Base-by-base conservation (phyloP, 106 monocot genomes). In the Cymbidium sinense region DNA sequence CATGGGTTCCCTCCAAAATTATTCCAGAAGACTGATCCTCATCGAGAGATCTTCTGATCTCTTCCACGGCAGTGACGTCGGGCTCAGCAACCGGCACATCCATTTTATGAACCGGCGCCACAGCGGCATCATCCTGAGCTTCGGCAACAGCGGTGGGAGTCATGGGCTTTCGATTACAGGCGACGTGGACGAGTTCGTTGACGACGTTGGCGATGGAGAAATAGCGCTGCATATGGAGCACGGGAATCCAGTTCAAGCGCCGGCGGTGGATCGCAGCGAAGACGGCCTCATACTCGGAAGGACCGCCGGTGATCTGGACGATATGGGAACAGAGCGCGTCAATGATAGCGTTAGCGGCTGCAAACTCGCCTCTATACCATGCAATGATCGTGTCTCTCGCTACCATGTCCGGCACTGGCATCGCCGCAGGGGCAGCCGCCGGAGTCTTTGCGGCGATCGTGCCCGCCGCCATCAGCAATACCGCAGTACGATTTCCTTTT, bases 341-440 rank as follows among this genome's bases (percentile, higher is more conserved):
- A 83, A 94, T 94, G 83, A 94, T 89, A 13, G 94, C 94, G 89
- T 95, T 95, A 28, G 94, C 91, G 80, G 94, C 94, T 61, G 91
- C 91, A 74, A 91, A 95, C 85, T 91, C 94, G 29, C 89, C 86
- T 21, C 84, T 73, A 86, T 79, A 95, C 94, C 89, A 95, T 13
- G 82, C 85, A 39, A 94, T 85, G 77, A 94, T 87, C 70, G 91
- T 81, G 83, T 91, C 90, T 65, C 88, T 71, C 54, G 90, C 90
- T 34, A 77, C 55, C 81, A 84, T 79, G 67, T 88, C 91, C 52
- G 86, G 78, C 75, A 77, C 41, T 28, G 79, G 75, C 51, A 58
- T 79, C 18, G 83, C 85, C 39, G 81, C 78, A 17, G 81, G 51
- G 19, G 70, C 39, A 61, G 70, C 71, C 54, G 61, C 74, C 79